Conservation (phyloP, 371 early-diverging fungal genomes). For the Blyttiomyces sp. region DNA sequence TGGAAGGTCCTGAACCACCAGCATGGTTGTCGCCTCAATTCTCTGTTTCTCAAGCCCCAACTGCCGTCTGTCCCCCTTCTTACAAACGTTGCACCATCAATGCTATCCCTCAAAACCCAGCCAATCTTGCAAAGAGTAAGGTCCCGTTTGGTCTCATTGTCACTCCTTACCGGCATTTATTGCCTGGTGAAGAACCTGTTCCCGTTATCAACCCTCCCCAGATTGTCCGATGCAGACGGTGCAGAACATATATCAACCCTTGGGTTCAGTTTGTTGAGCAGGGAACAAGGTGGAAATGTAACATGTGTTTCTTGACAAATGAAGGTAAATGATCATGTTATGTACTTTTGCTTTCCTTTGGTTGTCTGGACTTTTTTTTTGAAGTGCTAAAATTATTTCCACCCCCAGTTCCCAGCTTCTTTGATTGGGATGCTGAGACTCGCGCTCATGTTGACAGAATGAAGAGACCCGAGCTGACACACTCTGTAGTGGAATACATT, state of each 20-base stretch:
- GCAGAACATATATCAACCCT: slow-evolving; percentile 95
- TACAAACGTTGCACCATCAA: slow-evolving; percentile 88
- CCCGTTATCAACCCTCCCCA: slow-evolving; percentile 77
- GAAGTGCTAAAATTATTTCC: background rate
- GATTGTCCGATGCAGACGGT: slow-evolving; percentile 92
- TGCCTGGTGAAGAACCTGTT: slow-evolving; percentile 58
- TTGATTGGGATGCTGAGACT: slow-evolving; percentile 83
- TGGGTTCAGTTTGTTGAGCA: slow-evolving; percentile 91
- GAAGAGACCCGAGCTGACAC: slow-evolving; percentile 79
- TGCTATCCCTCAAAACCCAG: slow-evolving; percentile 78
- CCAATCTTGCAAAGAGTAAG: slow-evolving; percentile 76
- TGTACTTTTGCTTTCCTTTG: background rate
- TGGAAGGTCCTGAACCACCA: slow-evolving; percentile 15
- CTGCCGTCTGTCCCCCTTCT: slow-evolving; percentile 63
- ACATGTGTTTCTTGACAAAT: slow-evolving; percentile 87
- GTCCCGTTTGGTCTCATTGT: slow-evolving; percentile 86
- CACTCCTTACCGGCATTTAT: slow-evolving; percentile 67
- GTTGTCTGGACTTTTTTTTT: background rate
- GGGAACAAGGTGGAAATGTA: slow-evolving; percentile 93
- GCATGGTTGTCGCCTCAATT: slow-evolving; percentile 25
- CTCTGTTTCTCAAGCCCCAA: slow-evolving; percentile 37
- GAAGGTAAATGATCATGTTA: slow-evolving; percentile 58
- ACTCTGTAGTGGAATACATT: slow-evolving; percentile 88
- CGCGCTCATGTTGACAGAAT: slow-evolving; percentile 80
- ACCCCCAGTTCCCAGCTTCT: slow-evolving; percentile 69